phyloP scores from a whole-genome alignment of 2,329 filamentous ascomycete species.

The Madurella mycetomatis region DNA sequence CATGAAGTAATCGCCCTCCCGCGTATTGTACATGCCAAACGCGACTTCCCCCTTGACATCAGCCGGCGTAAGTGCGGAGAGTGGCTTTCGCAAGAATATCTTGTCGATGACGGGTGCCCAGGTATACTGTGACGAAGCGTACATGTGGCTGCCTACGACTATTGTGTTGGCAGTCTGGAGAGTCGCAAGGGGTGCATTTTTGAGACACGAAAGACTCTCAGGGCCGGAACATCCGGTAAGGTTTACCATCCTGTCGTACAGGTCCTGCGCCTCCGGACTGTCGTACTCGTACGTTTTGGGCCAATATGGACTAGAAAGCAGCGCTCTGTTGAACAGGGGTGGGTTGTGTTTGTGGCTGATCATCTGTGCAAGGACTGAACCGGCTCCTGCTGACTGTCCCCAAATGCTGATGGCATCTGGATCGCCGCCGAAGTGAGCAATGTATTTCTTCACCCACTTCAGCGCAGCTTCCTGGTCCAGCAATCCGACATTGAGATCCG shows the following conservation, averaged over 20 bases:
- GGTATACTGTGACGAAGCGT: neutral
- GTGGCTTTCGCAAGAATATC: slow-evolving; percentile 26
- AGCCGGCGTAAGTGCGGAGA: slow-evolving; percentile 41
- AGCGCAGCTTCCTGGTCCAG: slow-evolving; percentile 48
- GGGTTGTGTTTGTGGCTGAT: slow-evolving; percentile 28
- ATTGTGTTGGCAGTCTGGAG: neutral
- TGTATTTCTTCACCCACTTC: slow-evolving; percentile 45
- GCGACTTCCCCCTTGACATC: slow-evolving; percentile 42
- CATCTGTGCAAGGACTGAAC: slow-evolving; percentile 48
- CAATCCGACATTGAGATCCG: slow-evolving; percentile 49
- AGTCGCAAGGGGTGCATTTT: neutral
- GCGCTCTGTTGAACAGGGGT: slow-evolving; percentile 25
- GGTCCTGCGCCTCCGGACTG: slow-evolving; percentile 44
- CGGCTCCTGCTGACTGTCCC: slow-evolving; percentile 54
- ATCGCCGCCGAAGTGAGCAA: slow-evolving; percentile 47
- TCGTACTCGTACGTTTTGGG: slow-evolving; percentile 54
- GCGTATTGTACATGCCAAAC: slow-evolving; percentile 57
- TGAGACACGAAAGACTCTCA: slow-evolving; percentile 49
- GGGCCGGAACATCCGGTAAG: slow-evolving; percentile 43
- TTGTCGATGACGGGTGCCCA: neutral
- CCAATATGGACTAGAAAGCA: slow-evolving; percentile 51
- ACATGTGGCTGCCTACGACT: neutral
- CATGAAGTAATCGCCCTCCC: slow-evolving; percentile 62
- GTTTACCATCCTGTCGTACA: slow-evolving; percentile 44
- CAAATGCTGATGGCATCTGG: slow-evolving; percentile 45